Conservation (phyloP, 1,284 basidiomycete species). For the Puccinia coronata region DNA sequence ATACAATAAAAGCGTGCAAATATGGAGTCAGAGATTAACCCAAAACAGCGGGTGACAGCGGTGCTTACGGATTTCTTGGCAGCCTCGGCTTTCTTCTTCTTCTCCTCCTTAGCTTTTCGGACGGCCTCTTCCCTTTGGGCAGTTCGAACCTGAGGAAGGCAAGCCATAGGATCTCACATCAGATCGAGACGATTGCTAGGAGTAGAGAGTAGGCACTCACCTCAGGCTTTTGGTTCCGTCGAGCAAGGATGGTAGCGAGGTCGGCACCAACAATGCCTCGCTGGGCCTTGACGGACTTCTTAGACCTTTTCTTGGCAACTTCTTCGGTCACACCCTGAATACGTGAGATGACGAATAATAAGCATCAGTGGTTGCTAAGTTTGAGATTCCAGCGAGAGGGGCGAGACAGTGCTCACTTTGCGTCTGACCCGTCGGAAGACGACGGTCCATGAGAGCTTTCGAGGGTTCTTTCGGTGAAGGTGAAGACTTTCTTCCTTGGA, state of each 20-base stretch:
- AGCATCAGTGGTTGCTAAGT: neutral
- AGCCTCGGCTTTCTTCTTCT: constrained; percentile 77
- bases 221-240: constrained; percentile 66
- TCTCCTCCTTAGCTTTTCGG: constrained; percentile 86
- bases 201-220: neutral
- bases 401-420: constrained; percentile 9
- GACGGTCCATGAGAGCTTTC: constrained; percentile 48
- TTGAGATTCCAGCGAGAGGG: neutral
- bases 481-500: constrained; percentile 48
- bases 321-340: constrained; percentile 43
- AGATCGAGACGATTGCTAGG: neutral
- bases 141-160: constrained; percentile 76
- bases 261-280: constrained; percentile 98
- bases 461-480: constrained; percentile 48
- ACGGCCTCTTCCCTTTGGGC: constrained; percentile 82
- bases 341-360: neutral
- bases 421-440: constrained; percentile 40
- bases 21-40: neutral
- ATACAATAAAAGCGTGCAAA: too few species aligned
- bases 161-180: neutral
- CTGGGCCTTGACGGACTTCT: constrained; percentile 61
- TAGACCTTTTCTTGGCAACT: constrained; percentile 47
- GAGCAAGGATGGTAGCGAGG: constrained; percentile 83
- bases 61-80: constrained; percentile 76
- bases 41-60: too few species aligned